phyloP scores from a whole-genome alignment of 345 rosid genomes.

The Eucalyptus marginata region DNA sequence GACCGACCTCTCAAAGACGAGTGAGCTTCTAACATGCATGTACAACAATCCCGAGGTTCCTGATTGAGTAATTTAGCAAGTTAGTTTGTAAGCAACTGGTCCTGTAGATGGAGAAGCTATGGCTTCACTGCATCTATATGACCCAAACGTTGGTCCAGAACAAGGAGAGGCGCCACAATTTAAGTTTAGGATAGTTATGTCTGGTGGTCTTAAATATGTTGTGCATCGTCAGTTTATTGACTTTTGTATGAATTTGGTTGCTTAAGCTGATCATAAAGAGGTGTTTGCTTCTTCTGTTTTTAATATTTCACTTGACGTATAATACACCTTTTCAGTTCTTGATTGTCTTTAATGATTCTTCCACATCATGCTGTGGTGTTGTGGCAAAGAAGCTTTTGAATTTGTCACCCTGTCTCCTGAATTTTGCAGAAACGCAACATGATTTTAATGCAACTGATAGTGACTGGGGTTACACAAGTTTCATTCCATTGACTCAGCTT shows the following conservation, averaged over 20 bases:
- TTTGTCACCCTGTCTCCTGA: neutral
- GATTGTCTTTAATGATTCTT: neutral
- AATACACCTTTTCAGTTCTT: neutral
- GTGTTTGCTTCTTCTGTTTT: neutral
- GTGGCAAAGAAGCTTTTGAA: neutral
- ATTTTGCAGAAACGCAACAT: neutral
- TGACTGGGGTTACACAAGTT: neutral
- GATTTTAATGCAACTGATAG: neutral
- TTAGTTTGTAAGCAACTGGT: neutral
- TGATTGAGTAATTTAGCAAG: neutral
- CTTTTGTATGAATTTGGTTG: neutral
- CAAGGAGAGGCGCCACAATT: neutral
- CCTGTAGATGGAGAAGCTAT: neutral
- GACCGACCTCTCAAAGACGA: neutral
- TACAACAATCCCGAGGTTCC: neutral
- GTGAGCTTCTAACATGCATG: neutral
- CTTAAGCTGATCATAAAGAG: neutral
- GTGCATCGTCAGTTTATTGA: neutral
- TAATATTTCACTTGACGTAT: neutral
- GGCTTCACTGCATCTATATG: neutral
- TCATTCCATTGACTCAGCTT: neutral
- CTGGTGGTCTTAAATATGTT: neutral
- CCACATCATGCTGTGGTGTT: neutral
- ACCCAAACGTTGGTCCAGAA: neutral
- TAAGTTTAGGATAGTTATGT: no score